Percentiles rank a stretch among this genome's conserved stretches.
Conservation (phyloP, 352 stramenopile genomes). For the Globisporangium splendens region DNA sequence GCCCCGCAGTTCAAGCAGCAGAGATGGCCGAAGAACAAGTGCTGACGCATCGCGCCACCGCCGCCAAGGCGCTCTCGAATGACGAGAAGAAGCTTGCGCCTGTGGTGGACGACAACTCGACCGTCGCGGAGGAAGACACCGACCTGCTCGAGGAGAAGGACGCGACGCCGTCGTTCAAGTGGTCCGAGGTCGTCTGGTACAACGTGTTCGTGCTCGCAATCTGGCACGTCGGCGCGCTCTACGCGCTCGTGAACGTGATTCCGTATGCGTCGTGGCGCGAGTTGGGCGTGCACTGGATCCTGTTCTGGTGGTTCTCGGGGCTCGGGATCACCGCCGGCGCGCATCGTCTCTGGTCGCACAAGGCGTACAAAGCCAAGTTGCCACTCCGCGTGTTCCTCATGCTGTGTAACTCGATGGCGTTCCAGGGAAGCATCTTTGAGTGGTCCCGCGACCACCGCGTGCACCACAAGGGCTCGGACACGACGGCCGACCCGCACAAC, state of each 20-base stretch:
- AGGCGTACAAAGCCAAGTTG: conserved; percentile 93
- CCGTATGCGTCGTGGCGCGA: conserved; percentile 38
- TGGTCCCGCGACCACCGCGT: conserved; percentile 98
- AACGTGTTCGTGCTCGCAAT: conserved; percentile 61
- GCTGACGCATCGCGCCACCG: conserved; percentile 8
- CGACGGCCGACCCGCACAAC: conserved; percentile 94
- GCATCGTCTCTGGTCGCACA: conserved; percentile 96
- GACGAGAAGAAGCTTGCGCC: neutral
- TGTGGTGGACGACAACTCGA: neutral
- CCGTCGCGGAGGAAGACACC: conserved; percentile 38
- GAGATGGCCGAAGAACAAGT: neutral
- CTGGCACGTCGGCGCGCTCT: conserved; percentile 77
- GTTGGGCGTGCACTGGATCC: conserved; percentile 57
- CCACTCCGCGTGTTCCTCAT: conserved; percentile 93
- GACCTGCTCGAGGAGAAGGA: conserved; percentile 34
- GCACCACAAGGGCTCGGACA: conserved; percentile 99
- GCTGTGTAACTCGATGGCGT: conserved; percentile 97
- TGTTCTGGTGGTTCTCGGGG: conserved; percentile 74
- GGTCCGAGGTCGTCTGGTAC: conserved; percentile 84
- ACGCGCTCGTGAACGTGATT: conserved; percentile 62
- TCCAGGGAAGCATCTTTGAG: conserved; percentile 96
- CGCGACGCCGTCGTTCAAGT: conserved; percentile 39
- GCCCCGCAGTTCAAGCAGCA: conserved; percentile 3
- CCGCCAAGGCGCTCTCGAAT: neutral
- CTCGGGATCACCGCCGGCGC: conserved; percentile 97